Percentiles rank a stretch among this genome's conserved stretches.
Evolutionary conservation across 495 filamentous ascomycete species (phyloP).

Genomic region (Neurospora sp.): DNA sequence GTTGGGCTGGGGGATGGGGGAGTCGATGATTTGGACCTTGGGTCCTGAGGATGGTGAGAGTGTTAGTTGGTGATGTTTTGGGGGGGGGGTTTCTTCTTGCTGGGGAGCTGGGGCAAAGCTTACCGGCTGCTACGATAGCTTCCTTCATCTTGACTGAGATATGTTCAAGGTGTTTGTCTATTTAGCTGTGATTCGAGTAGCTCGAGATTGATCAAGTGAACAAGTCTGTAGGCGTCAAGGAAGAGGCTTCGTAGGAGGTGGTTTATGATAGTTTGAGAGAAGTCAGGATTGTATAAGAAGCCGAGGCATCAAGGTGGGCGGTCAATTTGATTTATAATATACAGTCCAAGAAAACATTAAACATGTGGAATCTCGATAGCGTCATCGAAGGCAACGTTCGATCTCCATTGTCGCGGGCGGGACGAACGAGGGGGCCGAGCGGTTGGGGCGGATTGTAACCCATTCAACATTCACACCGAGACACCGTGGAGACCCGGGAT

Average conservation of each 20-base stretch:
- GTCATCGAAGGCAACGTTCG: background rate
- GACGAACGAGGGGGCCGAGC: background rate
- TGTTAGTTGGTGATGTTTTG: background rate
- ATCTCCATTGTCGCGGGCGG: background rate
- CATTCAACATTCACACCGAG: background rate
- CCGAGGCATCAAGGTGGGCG: background rate
- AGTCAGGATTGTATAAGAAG: background rate
- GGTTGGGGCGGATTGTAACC: background rate
- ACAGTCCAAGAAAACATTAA: background rate
- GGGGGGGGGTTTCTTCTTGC: background rate
- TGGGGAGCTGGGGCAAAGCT: conserved; percentile 2
- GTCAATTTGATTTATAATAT: background rate
- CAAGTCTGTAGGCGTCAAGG: background rate
- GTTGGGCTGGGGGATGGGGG: conserved; percentile 50
- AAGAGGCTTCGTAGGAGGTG: background rate
- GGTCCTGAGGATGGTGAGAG: conserved; percentile 16
- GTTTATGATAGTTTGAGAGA: background rate
- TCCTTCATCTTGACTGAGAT: conserved; percentile 47
- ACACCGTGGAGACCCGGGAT: background rate
- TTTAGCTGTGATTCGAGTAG: background rate
- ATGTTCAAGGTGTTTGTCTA: background rate
- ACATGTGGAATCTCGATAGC: background rate
- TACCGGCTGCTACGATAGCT: conserved; percentile 44
- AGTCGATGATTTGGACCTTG: conserved; percentile 52
- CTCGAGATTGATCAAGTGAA: background rate